Evolutionary conservation across 805 yeast species (phyloP).

Genomic region (Lachancea sp.): DNA sequence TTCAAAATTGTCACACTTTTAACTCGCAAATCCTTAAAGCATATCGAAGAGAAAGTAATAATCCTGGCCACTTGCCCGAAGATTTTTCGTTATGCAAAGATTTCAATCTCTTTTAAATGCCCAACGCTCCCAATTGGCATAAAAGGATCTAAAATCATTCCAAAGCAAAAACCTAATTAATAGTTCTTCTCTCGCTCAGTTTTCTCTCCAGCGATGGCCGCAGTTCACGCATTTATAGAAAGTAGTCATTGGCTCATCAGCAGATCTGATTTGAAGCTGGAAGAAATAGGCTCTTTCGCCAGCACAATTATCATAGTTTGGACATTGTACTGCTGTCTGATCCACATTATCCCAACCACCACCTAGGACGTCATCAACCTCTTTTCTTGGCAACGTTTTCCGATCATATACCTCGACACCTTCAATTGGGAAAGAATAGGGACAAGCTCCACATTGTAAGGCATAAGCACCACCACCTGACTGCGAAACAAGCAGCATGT

Average conservation of each 20-base stretch:
- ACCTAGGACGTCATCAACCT: conserved; percentile 93
- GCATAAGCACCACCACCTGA: conserved; percentile 55
- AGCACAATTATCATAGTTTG: conserved; percentile 71
- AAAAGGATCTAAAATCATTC: not conserved
- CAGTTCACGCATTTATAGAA: conserved; percentile 93
- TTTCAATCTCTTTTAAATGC: too few relatives aligned
- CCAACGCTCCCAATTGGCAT: not conserved
- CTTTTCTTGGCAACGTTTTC: conserved; percentile 73
- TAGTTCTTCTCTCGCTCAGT: conserved; percentile 35
- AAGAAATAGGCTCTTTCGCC: conserved; percentile 90
- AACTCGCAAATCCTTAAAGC: too few relatives aligned
- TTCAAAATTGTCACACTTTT: too few relatives aligned
- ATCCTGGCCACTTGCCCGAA: too few relatives aligned
- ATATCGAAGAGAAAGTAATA: too few relatives aligned
- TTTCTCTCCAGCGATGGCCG: conserved; percentile 95
- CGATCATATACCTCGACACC: conserved; percentile 84
- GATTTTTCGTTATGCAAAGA: too few relatives aligned
- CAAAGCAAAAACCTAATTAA: not conserved
- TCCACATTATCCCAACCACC: conserved; percentile 99
- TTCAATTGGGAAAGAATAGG: conserved; percentile 84
- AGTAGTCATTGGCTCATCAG: conserved; percentile 99
- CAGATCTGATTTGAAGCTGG: conserved; percentile 93
- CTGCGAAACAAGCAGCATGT: conserved; percentile 71
- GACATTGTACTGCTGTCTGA: conserved; percentile 91
- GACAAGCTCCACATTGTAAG: conserved; percentile 88